phyloP scores from a whole-genome alignment of 2,329 filamentous ascomycete species.

The Claviceps pazoutovae region DNA sequence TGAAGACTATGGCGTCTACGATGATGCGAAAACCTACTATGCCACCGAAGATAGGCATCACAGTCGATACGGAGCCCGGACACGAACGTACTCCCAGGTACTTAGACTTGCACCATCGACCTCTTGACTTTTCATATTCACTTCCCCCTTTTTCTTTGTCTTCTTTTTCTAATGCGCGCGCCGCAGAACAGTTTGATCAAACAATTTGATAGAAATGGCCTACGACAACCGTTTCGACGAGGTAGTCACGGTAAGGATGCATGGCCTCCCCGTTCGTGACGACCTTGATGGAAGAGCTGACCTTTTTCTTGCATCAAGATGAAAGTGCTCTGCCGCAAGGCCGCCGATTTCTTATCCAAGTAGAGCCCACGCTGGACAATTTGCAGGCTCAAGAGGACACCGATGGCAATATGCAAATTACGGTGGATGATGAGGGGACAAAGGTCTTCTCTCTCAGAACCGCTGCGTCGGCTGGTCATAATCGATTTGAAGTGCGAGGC shows the following conservation, averaged over 20 bases:
- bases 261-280: background rate
- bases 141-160: background rate
- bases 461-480: slow-evolving; percentile 71
- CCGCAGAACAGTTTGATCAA: slow-evolving; percentile 37
- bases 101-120: background rate
- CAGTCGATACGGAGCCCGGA: slow-evolving; percentile 34
- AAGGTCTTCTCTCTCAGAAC: slow-evolving; percentile 83
- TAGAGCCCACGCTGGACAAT: slow-evolving; percentile 67
- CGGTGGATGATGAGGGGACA: slow-evolving; percentile 86
- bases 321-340: slow-evolving; percentile 50
- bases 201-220: slow-evolving; percentile 37
- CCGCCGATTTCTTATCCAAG: slow-evolving; percentile 74
- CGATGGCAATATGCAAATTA: slow-evolving; percentile 91
- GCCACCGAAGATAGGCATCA: slow-evolving; percentile 39
- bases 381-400: slow-evolving; percentile 81
- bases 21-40: slow-evolving; percentile 47
- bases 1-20: slow-evolving; percentile 36
- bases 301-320: slow-evolving; percentile 35
- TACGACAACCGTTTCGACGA: slow-evolving; percentile 41
- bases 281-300: background rate
- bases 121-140: background rate
- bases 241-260: slow-evolving; percentile 40
- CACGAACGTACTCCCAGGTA: slow-evolving; percentile 44
- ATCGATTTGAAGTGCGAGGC: slow-evolving; percentile 79
- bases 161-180: background rate